A percentile compares a stretch with the other conserved stretches of the same genome.
These are phyloP conservation scores for Phyllosticta citribraziliensis DNA, from an alignment of 2,329 filamentous ascomycete species.

Conservation along the genomic window DNA sequence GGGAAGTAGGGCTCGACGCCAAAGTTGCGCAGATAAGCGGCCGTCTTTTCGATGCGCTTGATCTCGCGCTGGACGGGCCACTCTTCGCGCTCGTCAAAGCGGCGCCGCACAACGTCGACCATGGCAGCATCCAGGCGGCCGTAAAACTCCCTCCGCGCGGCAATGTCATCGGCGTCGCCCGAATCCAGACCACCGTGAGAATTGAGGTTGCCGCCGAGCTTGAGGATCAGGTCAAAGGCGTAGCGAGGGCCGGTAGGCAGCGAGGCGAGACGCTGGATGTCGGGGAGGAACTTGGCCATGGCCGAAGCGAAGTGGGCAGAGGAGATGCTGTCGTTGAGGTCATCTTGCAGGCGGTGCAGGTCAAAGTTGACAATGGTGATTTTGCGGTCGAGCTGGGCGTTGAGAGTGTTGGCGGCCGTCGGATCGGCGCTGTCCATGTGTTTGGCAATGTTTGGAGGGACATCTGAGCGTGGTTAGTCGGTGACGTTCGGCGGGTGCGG, in stretches of 20 bases:
- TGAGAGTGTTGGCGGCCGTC: constrained; percentile 41
- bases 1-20: constrained; percentile 47
- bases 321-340: constrained; percentile 45
- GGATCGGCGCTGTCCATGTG: constrained; percentile 43
- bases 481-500: not conserved
- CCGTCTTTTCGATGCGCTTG: constrained; percentile 47
- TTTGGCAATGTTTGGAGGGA: constrained; percentile 42
- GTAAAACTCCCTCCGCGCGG: constrained; percentile 42
- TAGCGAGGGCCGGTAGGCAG: constrained; percentile 39
- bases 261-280: constrained; percentile 41
- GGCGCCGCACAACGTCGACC: constrained; percentile 41
- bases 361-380: constrained; percentile 50
- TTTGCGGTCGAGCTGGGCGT: constrained; percentile 48
- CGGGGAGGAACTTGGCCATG: constrained; percentile 46
- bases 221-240: constrained; percentile 45
- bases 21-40: constrained; percentile 41
- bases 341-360: constrained; percentile 46
- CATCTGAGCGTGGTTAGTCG: constrained; percentile 29
- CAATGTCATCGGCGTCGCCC: constrained; percentile 38
- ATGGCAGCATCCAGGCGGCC: constrained; percentile 38
- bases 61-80: constrained; percentile 44
- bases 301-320: constrained; percentile 43
- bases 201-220: constrained; percentile 47
- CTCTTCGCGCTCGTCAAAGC: constrained; percentile 42
- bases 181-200: constrained; percentile 43